Evolutionary conservation across 192 early-diverging fungal species (phyloP).

Genomic region (Coemansia sp.): DNA sequence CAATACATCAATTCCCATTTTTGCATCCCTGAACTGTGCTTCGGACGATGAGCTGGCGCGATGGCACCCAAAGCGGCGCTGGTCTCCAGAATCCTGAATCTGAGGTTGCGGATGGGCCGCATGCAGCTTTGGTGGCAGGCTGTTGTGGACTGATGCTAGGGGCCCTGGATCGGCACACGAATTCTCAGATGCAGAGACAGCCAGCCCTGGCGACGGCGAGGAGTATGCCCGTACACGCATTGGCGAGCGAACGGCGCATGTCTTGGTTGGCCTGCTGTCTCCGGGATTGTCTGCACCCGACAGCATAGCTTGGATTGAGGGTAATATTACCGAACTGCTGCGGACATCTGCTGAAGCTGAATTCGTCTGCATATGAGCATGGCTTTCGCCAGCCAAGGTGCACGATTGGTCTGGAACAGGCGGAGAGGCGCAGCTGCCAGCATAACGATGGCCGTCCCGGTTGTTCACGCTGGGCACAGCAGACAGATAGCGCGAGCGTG

Average conservation of each 20-base stretch:
- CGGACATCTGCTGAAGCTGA: neutral
- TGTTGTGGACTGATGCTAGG: neutral
- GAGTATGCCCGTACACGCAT: conserved; percentile 25
- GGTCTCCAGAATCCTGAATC: neutral
- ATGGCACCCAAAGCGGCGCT: conserved; percentile 4
- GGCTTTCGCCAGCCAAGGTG: neutral
- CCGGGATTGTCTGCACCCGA: conserved; percentile 6
- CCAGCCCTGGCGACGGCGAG: conserved; percentile 14
- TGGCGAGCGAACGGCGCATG: neutral
- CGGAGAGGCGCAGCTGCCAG: neutral
- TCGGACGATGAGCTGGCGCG: conserved; percentile 11
- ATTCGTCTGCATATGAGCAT: neutral
- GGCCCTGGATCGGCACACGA: conserved; percentile 1
- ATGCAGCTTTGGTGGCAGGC: neutral
- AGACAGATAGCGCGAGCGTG: conserved; percentile 27
- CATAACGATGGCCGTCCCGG: neutral
- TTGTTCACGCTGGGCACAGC: conserved; percentile 12
- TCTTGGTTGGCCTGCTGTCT: neutral
- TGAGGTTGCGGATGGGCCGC: neutral
- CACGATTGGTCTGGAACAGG: neutral
- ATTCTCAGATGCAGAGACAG: neutral
- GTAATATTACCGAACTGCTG: conserved; percentile 19
- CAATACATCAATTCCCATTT: conserved; percentile 47
- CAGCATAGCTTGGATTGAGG: conserved; percentile 39
- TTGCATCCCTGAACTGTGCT: conserved; percentile 35